A percentile compares a stretch with the other conserved stretches of the same genome.
Conservation (phyloP, 345 rosid genomes). For the Xanthoceras sorbifolium region DNA sequence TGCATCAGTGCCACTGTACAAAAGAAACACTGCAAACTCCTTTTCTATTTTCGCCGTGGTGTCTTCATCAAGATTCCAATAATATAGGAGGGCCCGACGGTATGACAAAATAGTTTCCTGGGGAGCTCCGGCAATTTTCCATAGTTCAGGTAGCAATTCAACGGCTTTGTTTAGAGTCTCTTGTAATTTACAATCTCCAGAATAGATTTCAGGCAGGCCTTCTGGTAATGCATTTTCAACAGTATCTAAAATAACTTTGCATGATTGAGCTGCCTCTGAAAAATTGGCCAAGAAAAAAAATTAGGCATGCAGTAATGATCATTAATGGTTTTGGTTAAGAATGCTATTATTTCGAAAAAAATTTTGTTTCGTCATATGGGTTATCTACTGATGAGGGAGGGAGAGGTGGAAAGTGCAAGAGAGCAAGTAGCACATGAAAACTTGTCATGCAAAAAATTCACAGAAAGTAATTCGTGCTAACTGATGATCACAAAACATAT, state of each 20-base stretch:
- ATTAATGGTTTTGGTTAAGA: background rate
- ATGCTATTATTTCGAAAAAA: background rate
- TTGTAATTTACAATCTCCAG: constrained; percentile 50
- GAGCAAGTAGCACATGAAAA: background rate
- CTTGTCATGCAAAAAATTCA: background rate
- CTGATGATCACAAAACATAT: background rate
- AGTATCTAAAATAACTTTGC: constrained; percentile 64
- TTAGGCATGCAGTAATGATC: constrained; percentile 1
- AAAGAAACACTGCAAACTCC: constrained; percentile 63
- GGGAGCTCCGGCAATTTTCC: constrained; percentile 61
- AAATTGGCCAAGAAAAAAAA: constrained; percentile 12
- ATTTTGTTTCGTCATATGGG: background rate
- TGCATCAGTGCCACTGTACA: constrained; percentile 69
- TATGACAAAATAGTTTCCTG: constrained; percentile 61
- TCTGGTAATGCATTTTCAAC: constrained; percentile 73
- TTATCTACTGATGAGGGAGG: background rate
- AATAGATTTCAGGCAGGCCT: constrained; percentile 58
- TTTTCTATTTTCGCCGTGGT: constrained; percentile 61
- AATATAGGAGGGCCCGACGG: constrained; percentile 61
- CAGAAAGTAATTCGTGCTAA: background rate
- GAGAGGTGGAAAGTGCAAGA: background rate
- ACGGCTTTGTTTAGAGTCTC: constrained; percentile 61
- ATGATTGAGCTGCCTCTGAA: constrained; percentile 75
- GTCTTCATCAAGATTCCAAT: constrained; percentile 60
- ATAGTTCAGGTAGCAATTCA: constrained; percentile 72